Evolutionary conservation across 768 basidiomycete species (phyloP), one percentile per base, ranked within the genome.

Genomic region (Astraeus odoratus): DNA sequence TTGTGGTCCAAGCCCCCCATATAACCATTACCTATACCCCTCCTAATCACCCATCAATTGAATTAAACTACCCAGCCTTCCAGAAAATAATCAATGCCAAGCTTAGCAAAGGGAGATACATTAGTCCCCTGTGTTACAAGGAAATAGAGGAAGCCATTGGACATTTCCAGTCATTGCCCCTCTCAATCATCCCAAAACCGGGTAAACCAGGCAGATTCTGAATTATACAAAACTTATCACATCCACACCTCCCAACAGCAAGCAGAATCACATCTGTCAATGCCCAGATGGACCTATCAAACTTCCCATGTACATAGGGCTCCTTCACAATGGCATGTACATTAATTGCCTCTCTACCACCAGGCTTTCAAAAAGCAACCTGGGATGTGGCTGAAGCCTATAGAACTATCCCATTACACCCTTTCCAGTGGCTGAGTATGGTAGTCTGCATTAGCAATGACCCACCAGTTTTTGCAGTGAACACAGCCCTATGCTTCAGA

Each of bases 261-360:
- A 34, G 5, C 5, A 34, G 5, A n/a, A 7, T 9, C n/a, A 16
- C 9, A 5, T 10, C 33, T 29, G 15, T 16, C n/a, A 34, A 70
- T 40, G 5, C 33, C 74, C 24, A 43, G 65, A 34, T 53, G 22
- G 35, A 65, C 66, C 0, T 34, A 51, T 35, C 18, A 48, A 2
- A 48, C 15, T 62, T 65, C 43, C 73, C 71, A 0, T 74, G 69
- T 55, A 67, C 67, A 0, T 75, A 69, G 71, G 70, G 71, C 0
- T 71, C 70, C 0, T 75, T 76, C 41, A 24, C 50, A 0, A 55
- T 57, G 0, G 44, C 69, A 0, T 64, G 54, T 15, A 43, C 57
- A 20, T 40, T 60, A 8, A 41, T 63, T 20, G 43, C 31, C 2
- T 19, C 43, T 1, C 57, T 67, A 0, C 67, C 66, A 2, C 63